phyloP scores from a whole-genome alignment of 441 rosid species.

The Adansonia rubrostipa region DNA sequence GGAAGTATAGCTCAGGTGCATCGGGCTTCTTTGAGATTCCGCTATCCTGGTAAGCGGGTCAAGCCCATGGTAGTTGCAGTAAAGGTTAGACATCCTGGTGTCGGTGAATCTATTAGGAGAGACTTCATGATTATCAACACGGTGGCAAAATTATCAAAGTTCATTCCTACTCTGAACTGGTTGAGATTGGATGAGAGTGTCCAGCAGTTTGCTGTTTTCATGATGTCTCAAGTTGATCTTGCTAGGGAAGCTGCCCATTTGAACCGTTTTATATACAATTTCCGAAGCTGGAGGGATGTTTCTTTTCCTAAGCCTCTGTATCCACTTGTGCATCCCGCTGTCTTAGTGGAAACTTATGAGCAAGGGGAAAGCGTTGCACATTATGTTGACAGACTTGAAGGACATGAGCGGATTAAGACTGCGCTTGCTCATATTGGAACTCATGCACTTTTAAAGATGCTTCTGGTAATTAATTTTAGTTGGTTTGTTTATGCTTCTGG shows the following conservation, averaged over 20 bases:
- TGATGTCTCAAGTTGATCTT: constrained; percentile 99
- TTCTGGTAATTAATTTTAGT: constrained; percentile 41
- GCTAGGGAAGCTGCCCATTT: constrained; percentile 99
- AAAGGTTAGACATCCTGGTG: constrained; percentile 99
- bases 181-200: constrained; percentile 96
- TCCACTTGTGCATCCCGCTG: constrained; percentile 99
- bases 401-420: constrained; percentile 75
- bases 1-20: constrained; percentile 99
- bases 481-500: neutral
- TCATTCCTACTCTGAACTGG: constrained; percentile 91
- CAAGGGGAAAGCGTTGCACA: constrained; percentile 89
- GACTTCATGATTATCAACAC: constrained; percentile 88
- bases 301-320: constrained; percentile 99
- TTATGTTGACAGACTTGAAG: constrained; percentile 83
- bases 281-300: constrained; percentile 95
- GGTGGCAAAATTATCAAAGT: constrained; percentile 71
- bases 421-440: constrained; percentile 98
- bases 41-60: constrained; percentile 78
- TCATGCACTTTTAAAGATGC: constrained; percentile 99
- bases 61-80: constrained; percentile 93
- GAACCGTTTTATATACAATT: constrained; percentile 93
- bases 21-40: constrained; percentile 85
- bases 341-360: constrained; percentile 96
- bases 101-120: constrained; percentile 95
- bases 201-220: constrained; percentile 95